Evolutionary conservation across 2,329 filamentous ascomycete species (phyloP).

Genomic region (Exophiala sideris): DNA sequence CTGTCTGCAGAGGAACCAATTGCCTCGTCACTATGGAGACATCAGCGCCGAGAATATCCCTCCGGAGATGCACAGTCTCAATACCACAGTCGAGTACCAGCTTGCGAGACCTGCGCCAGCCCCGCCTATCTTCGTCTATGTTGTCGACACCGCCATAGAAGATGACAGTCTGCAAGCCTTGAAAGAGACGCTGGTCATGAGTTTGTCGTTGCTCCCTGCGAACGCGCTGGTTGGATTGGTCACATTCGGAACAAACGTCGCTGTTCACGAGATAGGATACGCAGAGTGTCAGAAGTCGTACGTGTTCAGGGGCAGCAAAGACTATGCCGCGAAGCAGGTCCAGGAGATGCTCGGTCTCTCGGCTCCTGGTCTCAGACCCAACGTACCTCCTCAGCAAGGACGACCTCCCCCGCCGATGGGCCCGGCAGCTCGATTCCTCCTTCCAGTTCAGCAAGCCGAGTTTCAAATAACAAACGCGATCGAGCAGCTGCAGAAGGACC

Average conservation of each 20-base stretch:
- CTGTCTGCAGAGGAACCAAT: constrained; percentile 63
- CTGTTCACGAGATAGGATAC: constrained; percentile 95
- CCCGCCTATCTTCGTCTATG: constrained; percentile 65
- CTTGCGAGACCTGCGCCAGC: constrained; percentile 60
- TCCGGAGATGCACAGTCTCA: constrained; percentile 62
- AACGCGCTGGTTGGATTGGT: constrained; percentile 64
- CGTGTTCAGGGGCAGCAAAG: constrained; percentile 95
- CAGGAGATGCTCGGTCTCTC: constrained; percentile 95
- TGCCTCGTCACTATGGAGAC: constrained; percentile 67
- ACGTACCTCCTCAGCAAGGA: constrained; percentile 68
- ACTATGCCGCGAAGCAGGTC: constrained; percentile 97
- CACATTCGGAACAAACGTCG: constrained; percentile 82
- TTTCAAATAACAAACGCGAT: constrained; percentile 95
- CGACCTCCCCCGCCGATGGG: constrained; percentile 71
- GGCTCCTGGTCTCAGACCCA: constrained; percentile 68
- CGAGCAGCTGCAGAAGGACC: constrained; percentile 92
- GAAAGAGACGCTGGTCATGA: constrained; percentile 66
- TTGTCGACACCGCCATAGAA: constrained; percentile 68
- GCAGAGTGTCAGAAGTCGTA: constrained; percentile 98
- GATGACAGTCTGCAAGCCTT: constrained; percentile 65
- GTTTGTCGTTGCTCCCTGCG: constrained; percentile 60
- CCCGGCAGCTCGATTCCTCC: constrained; percentile 81
- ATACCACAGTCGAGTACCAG: constrained; percentile 65
- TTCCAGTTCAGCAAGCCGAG: constrained; percentile 93
- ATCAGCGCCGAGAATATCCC: constrained; percentile 64